Evolutionary conservation across 352 stramenopile genomes (phyloP), one percentile per base, ranked within the genome.

Genomic region (Phytophthora quininea): DNA sequence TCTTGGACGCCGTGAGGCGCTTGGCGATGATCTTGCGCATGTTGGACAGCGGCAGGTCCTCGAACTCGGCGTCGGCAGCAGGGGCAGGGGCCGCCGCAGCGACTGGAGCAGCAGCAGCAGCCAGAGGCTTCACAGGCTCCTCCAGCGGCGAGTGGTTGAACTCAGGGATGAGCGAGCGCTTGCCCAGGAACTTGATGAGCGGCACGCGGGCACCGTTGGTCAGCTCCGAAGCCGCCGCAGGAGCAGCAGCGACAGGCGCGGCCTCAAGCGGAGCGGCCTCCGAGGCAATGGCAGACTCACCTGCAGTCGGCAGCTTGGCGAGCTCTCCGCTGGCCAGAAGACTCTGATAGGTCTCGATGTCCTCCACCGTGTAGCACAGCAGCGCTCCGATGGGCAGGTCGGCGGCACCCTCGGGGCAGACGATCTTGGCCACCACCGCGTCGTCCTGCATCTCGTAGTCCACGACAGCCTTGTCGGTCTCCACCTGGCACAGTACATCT

Each of bases 11-110:
- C 4, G 97, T 97, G 29, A 99, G 84, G 27, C 98, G 95, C 70
- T 97, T 97, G 31, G 97, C 97, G 69, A 99, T 99, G 67, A 99
- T 95, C 81, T 99, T 99, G 62, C 97, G 89, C 96, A 99, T 99
- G 79, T 98, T 97, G 59, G 82, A 96, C 35, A 97, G 83, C 47
- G 93, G 78, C 31, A 95, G 74, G 73, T 98, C 92, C 24, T 87
- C 83, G 71, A 84, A 98, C 49, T 80, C 67, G 33, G 74, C 79
- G 50, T 80, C 67, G 4, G 59, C 57, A 27, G 67, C 57, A 0
- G 63, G 52, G 4, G 54, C 35, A 5, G 56, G 33, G 1, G 73
- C 7, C 10, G 62, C 54, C 7, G 60, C 54, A 38, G 70, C 65
- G 24, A 64, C 48, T 12, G 62, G 49, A 11, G 69, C 52, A 14